Conservation (phyloP, 768 basidiomycete species). For the Artomyces pyxidatus region DNA sequence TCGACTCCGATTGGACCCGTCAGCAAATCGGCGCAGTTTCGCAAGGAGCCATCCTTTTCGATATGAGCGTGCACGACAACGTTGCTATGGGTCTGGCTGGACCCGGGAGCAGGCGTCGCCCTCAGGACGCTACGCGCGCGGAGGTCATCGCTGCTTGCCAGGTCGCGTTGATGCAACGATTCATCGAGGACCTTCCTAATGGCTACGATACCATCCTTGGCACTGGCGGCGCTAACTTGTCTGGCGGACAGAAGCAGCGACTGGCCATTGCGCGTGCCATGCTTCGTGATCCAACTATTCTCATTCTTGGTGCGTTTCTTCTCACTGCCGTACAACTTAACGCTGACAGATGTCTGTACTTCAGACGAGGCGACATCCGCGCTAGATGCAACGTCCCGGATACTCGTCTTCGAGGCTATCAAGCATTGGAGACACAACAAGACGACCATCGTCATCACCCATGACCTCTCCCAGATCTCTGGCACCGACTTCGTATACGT, state of each 20-base stretch:
- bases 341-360: slow-evolving; percentile 4
- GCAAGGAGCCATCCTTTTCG: slow-evolving; percentile 76
- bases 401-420: slow-evolving; percentile 73
- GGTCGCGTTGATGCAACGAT: slow-evolving; percentile 84
- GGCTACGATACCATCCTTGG: slow-evolving; percentile 85
- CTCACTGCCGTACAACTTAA: background rate
- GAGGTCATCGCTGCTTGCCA: slow-evolving; percentile 79
- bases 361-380: slow-evolving; percentile 80
- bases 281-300: slow-evolving; percentile 76
- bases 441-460: slow-evolving; percentile 92
- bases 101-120: slow-evolving; percentile 27
- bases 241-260: slow-evolving; percentile 90
- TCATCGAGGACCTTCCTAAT: slow-evolving; percentile 72
- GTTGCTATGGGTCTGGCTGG: slow-evolving; percentile 70
- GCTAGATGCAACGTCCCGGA: slow-evolving; percentile 79
- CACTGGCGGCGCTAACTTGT: slow-evolving; percentile 64
- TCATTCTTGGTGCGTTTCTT: slow-evolving; percentile 73
- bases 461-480: slow-evolving; percentile 82
- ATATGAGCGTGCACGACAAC: slow-evolving; percentile 77
- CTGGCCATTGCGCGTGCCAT: slow-evolving; percentile 83
- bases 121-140: slow-evolving; percentile 45
- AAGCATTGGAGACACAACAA: slow-evolving; percentile 63
- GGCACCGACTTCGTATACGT: slow-evolving; percentile 85
- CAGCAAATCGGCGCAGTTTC: slow-evolving; percentile 67
- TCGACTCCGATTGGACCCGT: slow-evolving; percentile 65